Evolutionary conservation across 1,284 basidiomycete species (phyloP), one percentile per base, ranked within the genome.

Genomic region (Leccinum solheimii): DNA sequence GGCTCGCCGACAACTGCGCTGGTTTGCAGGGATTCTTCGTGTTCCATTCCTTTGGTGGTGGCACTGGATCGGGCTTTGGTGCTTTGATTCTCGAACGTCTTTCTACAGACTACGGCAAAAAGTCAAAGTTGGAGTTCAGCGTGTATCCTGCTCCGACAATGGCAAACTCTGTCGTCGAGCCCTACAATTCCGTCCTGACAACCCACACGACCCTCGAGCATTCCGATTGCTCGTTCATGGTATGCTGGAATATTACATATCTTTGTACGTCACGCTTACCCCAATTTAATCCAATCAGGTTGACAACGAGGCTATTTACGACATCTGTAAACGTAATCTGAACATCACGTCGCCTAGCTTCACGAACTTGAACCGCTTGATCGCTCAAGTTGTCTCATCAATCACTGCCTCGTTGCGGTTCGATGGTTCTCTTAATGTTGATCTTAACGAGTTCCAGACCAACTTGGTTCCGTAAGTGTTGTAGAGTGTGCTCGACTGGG

Each of bases 21-120:
- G 97, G 97, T 75, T 90, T 99, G 51, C 97, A 99, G 81, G 97
- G 97, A 72, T 99, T 99, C 88, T 99, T 99, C 75, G 95, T 98
- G 73, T 99, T 99, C 91, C 97, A 99, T 84, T 99, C 97, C 56
- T 98, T 98, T 77, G 97, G 97, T 78, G 97, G 97, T 80, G 97
- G 97, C 80, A 99, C 97, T 72, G 97, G 97, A 71, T 99, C 97
- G 64, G 97, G 97, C 78, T 97, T 99, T 76, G 97, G 97, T 77
- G 96, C 97, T 64, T 89, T 99, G 71, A 88, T 99, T 65, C 90
- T 99, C 64, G 97, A 99, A 82, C 90, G 95, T 70, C 90, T 99
- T 63, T 97, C 96, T 40, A 95, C 94, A 68, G 97, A 99, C 80
- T 99, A 98, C 74, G 97, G 97, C 77, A 99, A 99, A 83, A 99